Conservation (phyloP, 805 yeast species). For the Ogataea ganodermae region DNA sequence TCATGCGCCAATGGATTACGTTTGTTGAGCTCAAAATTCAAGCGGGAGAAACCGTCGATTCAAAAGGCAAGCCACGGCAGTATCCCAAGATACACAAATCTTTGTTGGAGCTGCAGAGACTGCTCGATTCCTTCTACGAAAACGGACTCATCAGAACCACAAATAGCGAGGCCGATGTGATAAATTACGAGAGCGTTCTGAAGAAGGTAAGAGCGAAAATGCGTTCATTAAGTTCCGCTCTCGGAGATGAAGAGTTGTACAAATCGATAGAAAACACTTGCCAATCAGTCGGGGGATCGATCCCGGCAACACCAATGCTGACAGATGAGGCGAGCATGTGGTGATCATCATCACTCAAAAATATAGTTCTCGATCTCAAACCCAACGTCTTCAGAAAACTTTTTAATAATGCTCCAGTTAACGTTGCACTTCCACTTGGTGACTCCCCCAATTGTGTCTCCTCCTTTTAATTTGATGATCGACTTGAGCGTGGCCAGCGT, state of each 20-base stretch:
- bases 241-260: constrained; percentile 28
- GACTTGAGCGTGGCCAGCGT: constrained; percentile 38
- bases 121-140: constrained; percentile 25
- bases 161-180: constrained; percentile 33
- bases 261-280: constrained; percentile 24
- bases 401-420: constrained; percentile 62
- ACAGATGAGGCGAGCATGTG: constrained; percentile 33
- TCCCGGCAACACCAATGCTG: constrained; percentile 26
- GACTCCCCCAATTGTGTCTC: constrained; percentile 57
- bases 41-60: constrained; percentile 5
- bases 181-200: constrained; percentile 28
- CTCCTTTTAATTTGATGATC: constrained; percentile 30
- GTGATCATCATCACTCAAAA: constrained; percentile 24
- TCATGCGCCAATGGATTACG: constrained; percentile 41
- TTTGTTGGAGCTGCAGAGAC: constrained; percentile 19
- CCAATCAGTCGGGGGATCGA: constrained; percentile 26
- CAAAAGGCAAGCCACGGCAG: constrained; percentile 21
- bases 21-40: constrained; percentile 13
- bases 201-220: constrained; percentile 31
- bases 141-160: constrained; percentile 21
- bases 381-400: constrained; percentile 61
- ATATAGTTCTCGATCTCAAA: constrained; percentile 69
- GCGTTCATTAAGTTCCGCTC: constrained; percentile 28
- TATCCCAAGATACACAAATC: constrained; percentile 20
- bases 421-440: constrained; percentile 80